Percentiles rank a stretch among this genome's conserved stretches.
phyloP scores from a whole-genome alignment of 768 basidiomycete species.

The Hemileccinum rubropunctum region DNA sequence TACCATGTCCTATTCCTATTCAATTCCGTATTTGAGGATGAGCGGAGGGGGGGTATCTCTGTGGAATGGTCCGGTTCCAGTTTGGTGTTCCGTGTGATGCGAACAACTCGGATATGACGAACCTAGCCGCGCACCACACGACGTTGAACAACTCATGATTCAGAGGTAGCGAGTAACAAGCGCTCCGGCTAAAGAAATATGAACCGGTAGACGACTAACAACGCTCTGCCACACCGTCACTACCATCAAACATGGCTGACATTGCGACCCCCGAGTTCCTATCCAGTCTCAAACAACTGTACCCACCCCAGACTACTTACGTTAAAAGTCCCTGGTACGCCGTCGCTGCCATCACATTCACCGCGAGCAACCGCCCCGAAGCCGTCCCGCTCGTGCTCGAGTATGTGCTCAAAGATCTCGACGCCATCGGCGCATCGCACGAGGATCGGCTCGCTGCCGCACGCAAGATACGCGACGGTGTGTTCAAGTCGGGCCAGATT shows the following conservation, averaged over 20 bases:
- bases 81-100: too few relatives aligned
- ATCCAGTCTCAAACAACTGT: conserved; percentile 41
- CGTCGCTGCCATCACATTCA: conserved; percentile 54
- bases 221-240: too few relatives aligned
- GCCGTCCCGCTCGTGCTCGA: conserved; percentile 55
- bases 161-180: too few relatives aligned
- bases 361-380: conserved; percentile 57
- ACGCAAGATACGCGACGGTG: conserved; percentile 55
- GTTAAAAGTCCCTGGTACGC: conserved; percentile 57
- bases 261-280: conserved; percentile 45
- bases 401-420: conserved; percentile 45
- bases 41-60: too few relatives aligned
- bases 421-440: conserved; percentile 24
- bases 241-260: conserved; percentile 20
- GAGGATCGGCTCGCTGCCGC: conserved; percentile 44
- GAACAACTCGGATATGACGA: too few relatives aligned
- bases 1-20: too few relatives aligned
- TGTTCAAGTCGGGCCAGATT: conserved; percentile 60
- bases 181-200: too few relatives aligned
- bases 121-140: too few relatives aligned
- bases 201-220: too few relatives aligned
- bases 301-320: conserved; percentile 32
- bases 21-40: too few relatives aligned
- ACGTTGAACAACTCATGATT: too few relatives aligned
- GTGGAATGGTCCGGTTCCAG: too few relatives aligned